These are phyloP conservation scores for Suillus hirtellus DNA, from an alignment of 768 basidiomycete species.

Conservation along the genomic window DNA sequence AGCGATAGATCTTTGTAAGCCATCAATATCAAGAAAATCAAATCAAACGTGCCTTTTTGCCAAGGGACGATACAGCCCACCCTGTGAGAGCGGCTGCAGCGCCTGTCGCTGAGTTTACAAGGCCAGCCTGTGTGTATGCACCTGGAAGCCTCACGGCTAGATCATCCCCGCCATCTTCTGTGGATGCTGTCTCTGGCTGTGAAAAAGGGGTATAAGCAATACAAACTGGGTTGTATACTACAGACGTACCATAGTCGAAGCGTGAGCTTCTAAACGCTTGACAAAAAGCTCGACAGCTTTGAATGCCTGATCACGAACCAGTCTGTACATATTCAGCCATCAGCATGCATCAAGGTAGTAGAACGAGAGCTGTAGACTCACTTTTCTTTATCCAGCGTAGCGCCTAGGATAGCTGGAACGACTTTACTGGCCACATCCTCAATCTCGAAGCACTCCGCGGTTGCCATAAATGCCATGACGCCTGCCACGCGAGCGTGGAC, in stretches of 20 bases:
- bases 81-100: conserved; percentile 91
- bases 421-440: conserved; percentile 91
- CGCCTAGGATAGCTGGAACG: conserved; percentile 78
- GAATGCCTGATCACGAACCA: conserved; percentile 95
- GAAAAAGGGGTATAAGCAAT: neutral
- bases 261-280: conserved; percentile 78
- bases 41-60: conserved; percentile 62
- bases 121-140: conserved; percentile 31
- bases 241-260: conserved; percentile 72
- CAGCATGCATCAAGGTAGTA: neutral
- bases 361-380: conserved; percentile 34
- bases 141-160: conserved; percentile 29
- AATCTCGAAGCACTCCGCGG: conserved; percentile 82
- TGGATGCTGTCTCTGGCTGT: conserved; percentile 58
- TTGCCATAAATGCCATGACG: conserved; percentile 94
- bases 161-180: conserved; percentile 37
- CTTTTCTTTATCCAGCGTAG: conserved; percentile 93
- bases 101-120: conserved; percentile 86
- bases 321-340: conserved; percentile 40
- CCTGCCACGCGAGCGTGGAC: conserved; percentile 93
- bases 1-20: neutral
- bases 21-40: neutral
- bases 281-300: conserved; percentile 89
- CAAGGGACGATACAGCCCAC: conserved; percentile 92
- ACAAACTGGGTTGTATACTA: conserved; percentile 7